Evolutionary conservation across 306 rosid species (phyloP), one percentile per base, ranked within the genome.

Genomic region (Sindora glabra): DNA sequence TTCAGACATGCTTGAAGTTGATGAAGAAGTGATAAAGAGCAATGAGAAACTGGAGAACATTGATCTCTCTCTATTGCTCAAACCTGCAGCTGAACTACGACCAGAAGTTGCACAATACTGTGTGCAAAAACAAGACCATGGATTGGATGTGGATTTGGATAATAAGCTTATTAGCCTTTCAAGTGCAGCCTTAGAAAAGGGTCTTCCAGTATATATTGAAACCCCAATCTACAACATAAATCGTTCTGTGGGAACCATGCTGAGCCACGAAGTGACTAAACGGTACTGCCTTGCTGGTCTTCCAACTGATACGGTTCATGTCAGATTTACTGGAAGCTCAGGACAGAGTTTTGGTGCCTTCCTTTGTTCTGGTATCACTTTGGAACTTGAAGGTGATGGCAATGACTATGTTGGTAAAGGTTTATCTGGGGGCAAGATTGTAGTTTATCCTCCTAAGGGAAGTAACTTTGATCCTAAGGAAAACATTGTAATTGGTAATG

Each of bases 301-400:
- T 79, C 99, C 99, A 9, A 65, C 82, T 24, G 99, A 89, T 42
- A 83, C 95, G 45, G 84, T 94, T 59, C 99, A 94, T 65, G 77
- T 94, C 39, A 89, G 71, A 77, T 80, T 94, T 77, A 56, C 15
- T 64, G 99, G 99, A 38, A 94, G 94, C 76, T 95, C 95, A 14
- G 99, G 99, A 23, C 99, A 94, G 79, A 94, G 99, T 62, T 87
- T 94, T 71, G 99, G 99, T 70, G 99, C 99, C 21, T 94, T 94
- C 83, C 96, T 94, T 62, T 94, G 95, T 73, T 82, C 99, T 27
- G 99, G 99, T 14, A 67, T 94, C 79, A 78, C 80, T 29, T 85
- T 89, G 65, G 99, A 94, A 81, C 95, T 94, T 72, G 99, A 94
- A 73, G 99, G 99, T 56, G 99, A 94, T 79, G 74, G 90, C 74